phyloP scores from a whole-genome alignment of 2,329 filamentous ascomycete genomes.

The Colletotrichum trifolii region DNA sequence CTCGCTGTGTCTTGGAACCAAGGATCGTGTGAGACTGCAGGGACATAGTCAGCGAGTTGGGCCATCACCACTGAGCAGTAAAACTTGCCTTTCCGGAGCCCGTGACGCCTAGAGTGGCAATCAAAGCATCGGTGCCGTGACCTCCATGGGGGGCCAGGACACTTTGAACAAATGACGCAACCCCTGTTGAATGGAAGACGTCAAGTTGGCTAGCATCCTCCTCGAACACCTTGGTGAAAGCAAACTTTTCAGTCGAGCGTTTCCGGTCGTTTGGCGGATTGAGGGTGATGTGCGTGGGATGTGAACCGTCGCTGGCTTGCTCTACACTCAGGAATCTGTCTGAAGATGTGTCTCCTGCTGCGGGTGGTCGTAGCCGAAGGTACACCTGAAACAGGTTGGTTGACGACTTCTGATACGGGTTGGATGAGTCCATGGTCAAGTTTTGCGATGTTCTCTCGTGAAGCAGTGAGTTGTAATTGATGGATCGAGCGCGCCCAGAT shows the following conservation, averaged over 20 bases:
- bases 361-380: constrained; percentile 81
- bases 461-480: too few relatives aligned
- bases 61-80: background rate
- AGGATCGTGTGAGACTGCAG: constrained; percentile 92
- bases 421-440: constrained; percentile 29
- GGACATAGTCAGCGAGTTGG: background rate
- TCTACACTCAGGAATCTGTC: constrained; percentile 88
- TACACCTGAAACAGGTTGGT: constrained; percentile 87
- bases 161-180: constrained; percentile 81
- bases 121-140: constrained; percentile 86
- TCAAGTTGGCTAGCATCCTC: constrained; percentile 87
- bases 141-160: constrained; percentile 79
- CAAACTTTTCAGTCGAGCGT: constrained; percentile 91
- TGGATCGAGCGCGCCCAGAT: too few relatives aligned
- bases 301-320: constrained; percentile 54
- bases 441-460: too few relatives aligned
- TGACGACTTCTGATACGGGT: constrained; percentile 32
- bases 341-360: constrained; percentile 52
- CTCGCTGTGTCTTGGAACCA: constrained; percentile 86
- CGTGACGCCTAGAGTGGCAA: constrained; percentile 93
- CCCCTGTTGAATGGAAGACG: constrained; percentile 83
- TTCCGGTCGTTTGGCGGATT: constrained; percentile 88
- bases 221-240: constrained; percentile 93
- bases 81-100: constrained; percentile 82
- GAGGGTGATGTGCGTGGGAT: constrained; percentile 77